Evolutionary conservation across 208 protist species (phyloP).

Genomic region (Leishmania guyanensis): DNA sequence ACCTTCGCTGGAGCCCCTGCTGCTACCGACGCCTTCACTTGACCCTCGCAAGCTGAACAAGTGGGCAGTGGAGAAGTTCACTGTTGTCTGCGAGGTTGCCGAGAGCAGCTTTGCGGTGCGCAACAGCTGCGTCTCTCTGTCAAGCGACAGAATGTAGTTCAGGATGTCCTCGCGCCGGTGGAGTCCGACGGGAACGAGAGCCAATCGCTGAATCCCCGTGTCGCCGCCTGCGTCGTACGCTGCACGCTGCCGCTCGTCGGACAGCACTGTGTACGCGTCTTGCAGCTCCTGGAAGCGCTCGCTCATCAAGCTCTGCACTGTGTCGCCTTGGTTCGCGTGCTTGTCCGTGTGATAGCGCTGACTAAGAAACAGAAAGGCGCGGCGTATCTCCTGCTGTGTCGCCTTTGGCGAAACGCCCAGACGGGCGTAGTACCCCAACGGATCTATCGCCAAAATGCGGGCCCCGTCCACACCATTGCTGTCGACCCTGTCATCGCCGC

Average conservation of each 20-base stretch:
- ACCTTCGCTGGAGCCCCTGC: not conserved
- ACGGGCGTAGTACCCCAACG: conserved; percentile 77
- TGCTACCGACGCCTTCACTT: no score
- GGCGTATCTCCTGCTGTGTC: conserved; percentile 67
- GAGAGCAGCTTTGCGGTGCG: conserved; percentile 63
- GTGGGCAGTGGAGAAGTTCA: conserved; percentile 63
- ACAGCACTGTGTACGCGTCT: conserved; percentile 81
- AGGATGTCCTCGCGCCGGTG: conserved; percentile 50
- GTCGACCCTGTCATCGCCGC: conserved; percentile 26
- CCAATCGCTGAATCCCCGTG: conserved; percentile 47
- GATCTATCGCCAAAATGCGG: conserved; percentile 29
- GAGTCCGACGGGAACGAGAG: conserved; percentile 59
- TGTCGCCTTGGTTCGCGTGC: conserved; percentile 44
- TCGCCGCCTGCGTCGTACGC: conserved; percentile 76
- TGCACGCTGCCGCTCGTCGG: conserved; percentile 66
- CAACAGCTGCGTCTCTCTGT: conserved; percentile 64
- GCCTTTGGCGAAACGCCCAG: conserved; percentile 60
- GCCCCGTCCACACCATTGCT: not conserved
- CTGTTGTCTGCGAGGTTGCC: conserved; percentile 41
- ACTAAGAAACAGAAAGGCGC: conserved; percentile 78
- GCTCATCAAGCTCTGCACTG: conserved; percentile 68
- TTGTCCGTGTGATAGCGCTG: conserved; percentile 90
- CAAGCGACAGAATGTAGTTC: conserved; percentile 58
- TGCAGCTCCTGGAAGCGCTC: conserved; percentile 79
- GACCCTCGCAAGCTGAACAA: conserved; percentile 29